phyloP scores from a whole-genome alignment of 768 basidiomycete genomes.

The Lentinula lateritia region DNA sequence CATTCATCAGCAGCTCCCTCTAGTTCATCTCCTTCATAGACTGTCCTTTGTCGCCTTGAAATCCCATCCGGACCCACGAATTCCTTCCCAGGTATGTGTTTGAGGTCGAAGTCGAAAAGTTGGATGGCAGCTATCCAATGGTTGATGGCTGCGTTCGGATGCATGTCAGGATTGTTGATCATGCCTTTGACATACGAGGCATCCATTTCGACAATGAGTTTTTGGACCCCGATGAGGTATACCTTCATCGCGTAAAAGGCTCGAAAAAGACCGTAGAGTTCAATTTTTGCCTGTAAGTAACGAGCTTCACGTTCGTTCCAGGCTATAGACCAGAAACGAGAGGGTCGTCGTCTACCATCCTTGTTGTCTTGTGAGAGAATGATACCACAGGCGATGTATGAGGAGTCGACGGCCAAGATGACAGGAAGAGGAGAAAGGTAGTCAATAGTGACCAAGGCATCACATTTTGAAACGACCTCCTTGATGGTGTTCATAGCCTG shows the following conservation, averaged over 20 bases:
- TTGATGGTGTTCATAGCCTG: neutral
- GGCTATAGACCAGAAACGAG: neutral
- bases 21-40: too few relatives aligned
- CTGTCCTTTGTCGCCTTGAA: too few relatives aligned
- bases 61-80: too few relatives aligned
- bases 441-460: slow-evolving; percentile 14
- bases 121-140: neutral
- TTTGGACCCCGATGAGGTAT: neutral
- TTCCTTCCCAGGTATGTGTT: slow-evolving; percentile 24
- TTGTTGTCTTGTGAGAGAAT: neutral
- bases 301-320: slow-evolving; percentile 15
- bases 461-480: neutral
- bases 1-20: neutral
- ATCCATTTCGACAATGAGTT: too few relatives aligned
- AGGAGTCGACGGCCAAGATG: slow-evolving; percentile 27
- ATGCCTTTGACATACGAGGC: too few relatives aligned
- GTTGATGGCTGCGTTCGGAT: neutral
- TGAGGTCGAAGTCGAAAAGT: slow-evolving; percentile 20
- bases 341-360: neutral
- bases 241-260: slow-evolving; percentile 23
- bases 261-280: slow-evolving; percentile 19
- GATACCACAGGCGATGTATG: slow-evolving; percentile 13
- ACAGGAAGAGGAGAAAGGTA: slow-evolving; percentile 20
- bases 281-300: slow-evolving; percentile 21
- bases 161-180: neutral